Evolutionary conservation across 768 basidiomycete genomes (phyloP).

Genomic region (Naganishia vaughanmartiniae): DNA sequence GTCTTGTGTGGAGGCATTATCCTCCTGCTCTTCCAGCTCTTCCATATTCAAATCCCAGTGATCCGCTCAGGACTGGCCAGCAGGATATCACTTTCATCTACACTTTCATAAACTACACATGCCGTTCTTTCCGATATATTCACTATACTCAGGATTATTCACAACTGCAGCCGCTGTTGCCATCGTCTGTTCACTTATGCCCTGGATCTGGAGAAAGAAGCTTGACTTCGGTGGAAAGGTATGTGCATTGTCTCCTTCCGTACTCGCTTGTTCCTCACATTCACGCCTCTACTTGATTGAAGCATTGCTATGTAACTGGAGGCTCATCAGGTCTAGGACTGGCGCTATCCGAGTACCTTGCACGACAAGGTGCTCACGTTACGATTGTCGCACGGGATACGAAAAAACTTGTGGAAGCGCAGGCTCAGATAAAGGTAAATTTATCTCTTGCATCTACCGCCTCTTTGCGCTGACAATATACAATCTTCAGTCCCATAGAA

Average conservation of each 20-base stretch:
- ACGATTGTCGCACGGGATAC: constrained; percentile 79
- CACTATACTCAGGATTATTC: not conserved
- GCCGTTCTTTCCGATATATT: no score
- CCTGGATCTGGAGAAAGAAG: constrained; percentile 33
- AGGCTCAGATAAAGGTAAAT: constrained; percentile 66
- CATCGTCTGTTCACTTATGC: constrained; percentile 22
- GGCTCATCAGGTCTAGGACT: constrained; percentile 79
- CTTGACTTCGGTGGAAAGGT: constrained; percentile 43
- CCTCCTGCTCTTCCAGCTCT: no score
- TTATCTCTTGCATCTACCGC: not conserved
- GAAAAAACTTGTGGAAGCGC: constrained; percentile 62
- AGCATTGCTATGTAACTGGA: constrained; percentile 86
- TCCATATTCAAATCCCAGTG: no score
- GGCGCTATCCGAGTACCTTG: constrained; percentile 63
- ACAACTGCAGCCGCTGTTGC: not conserved
- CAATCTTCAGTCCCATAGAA: not conserved
- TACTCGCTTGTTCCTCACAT: not conserved
- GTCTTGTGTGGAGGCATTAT: no score
- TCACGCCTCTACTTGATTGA: not conserved
- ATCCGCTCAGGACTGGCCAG: no score
- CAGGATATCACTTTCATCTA: no score
- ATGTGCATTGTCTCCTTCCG: constrained; percentile 12
- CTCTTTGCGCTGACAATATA: not conserved
- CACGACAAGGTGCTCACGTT: constrained; percentile 70
- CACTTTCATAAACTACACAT: not conserved